Conservation (phyloP, 345 rosid species). For the Mallotus nudiflorus region DNA sequence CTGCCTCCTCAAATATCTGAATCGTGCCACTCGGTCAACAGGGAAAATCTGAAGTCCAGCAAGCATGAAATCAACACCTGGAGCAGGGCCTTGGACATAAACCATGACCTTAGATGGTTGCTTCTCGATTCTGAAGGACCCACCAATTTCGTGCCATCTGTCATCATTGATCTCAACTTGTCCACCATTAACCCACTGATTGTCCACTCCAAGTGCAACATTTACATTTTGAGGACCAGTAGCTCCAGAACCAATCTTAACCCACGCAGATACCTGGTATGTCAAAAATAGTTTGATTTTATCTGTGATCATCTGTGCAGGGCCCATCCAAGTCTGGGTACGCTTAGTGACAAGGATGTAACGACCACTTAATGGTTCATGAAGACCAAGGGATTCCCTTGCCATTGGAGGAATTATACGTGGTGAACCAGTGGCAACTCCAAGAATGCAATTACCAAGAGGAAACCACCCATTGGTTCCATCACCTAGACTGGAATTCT, state of each 20-base stretch:
- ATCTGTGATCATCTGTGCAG: conserved; percentile 86
- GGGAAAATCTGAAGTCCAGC: conserved; percentile 84
- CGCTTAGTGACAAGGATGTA: conserved; percentile 71
- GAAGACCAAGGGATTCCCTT: conserved; percentile 66
- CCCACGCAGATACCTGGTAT: conserved; percentile 96
- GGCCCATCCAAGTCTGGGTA: conserved; percentile 97
- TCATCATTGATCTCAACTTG: conserved; percentile 70
- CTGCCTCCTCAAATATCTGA: conserved; percentile 57
- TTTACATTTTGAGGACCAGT: conserved; percentile 75
- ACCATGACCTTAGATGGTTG: conserved; percentile 74
- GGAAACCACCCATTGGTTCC: conserved; percentile 88
- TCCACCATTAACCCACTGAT: conserved; percentile 93
- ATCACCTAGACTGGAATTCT: conserved; percentile 61
- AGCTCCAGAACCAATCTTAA: conserved; percentile 56
- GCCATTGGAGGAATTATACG: conserved; percentile 80
- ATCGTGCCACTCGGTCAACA: conserved; percentile 61
- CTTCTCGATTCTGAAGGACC: conserved; percentile 92
- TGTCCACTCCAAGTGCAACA: conserved; percentile 80
- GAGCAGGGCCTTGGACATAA: conserved; percentile 80
- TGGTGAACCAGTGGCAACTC: conserved; percentile 73
- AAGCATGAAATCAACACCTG: conserved; percentile 78
- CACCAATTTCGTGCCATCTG: conserved; percentile 87
- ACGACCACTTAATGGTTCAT: conserved; percentile 71
- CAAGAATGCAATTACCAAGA: conserved; percentile 75
- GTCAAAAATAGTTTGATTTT: conserved; percentile 72